A percentile compares a stretch with the other conserved stretches of the same genome.
These are phyloP conservation scores for Thozetella sp. DNA, from an alignment of 495 filamentous ascomycete genomes.

Conservation along the genomic window DNA sequence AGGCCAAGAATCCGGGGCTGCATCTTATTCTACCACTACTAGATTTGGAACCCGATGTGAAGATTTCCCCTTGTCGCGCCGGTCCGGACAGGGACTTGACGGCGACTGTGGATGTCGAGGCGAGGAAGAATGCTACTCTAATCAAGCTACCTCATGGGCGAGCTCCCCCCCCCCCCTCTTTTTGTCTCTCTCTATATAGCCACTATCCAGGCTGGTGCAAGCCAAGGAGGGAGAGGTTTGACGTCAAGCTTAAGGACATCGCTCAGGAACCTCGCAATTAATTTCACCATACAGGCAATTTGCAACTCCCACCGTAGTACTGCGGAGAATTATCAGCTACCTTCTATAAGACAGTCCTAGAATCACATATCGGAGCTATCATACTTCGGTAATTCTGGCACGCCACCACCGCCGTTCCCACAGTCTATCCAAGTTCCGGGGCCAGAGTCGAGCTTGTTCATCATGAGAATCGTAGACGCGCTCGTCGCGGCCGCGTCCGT, in stretches of 20 bases:
- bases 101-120: no score
- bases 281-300: constrained; percentile 6
- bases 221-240: neutral
- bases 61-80: no score
- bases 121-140: no score
- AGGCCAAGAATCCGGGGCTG: neutral
- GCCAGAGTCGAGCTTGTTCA: neutral
- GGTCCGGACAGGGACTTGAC: no score
- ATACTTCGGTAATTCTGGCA: no score
- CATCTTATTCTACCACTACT: no score
- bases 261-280: neutral
- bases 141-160: no score
- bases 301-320: neutral
- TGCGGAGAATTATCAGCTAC: neutral
- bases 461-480: constrained; percentile 8
- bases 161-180: no score
- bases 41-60: neutral
- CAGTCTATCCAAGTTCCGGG: constrained; percentile 6
- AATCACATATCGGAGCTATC: neutral
- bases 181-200: no score
- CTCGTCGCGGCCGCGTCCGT: constrained; percentile 16
- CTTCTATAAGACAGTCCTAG: constrained; percentile 2
- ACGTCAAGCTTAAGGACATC: neutral
- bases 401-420: no score
- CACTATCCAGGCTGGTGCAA: no score